Base-by-base conservation (phyloP, 352 stramenopile species). In the Pythium graminicola region DNA sequence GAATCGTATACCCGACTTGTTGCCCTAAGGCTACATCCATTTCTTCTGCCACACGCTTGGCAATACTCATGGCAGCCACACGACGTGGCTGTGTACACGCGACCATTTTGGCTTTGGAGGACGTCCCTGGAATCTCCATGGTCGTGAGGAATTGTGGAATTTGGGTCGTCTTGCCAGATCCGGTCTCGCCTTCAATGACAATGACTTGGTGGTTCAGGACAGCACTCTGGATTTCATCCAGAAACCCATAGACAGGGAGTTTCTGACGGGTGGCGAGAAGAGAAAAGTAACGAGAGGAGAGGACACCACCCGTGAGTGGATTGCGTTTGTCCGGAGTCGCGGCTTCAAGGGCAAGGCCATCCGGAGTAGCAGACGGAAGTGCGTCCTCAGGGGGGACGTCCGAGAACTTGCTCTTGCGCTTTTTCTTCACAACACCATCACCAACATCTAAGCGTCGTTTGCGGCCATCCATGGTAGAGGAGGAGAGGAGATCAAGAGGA, bases 41-140 rank as follows among this genome's bases (percentile, higher is more conserved):
- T 69, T 99, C 97, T 55, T 99, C 91, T 31, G 92, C 97, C 7
- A 99, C 97, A 63, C 97, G 90, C 60, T 98, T 97, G 0, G 97
- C 97, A 14, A 99, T 96, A 50, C 88, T 99, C 93, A 99, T 99
- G 9, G 97, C 97, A 6, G 97, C 97, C 22, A 99, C 97, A 58
- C 97, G 91, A 64, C 97, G 82, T n/a, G 97, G 96, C 71, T 99
- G 96, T 16, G 96, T 99, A 73, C 96, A 99, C 2, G 88, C 95
- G n/a, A 98, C 90, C 58, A 86, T 94, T 1, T 88, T n/a, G n/a
- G n/a, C n/a, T n/a, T n/a, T n/a, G n/a, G n/a, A n/a, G n/a, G n/a
- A n/a, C 87, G 58, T 92, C 93, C 50, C 82, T 64, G 0, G 83
- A 79, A 65, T 95, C 96, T 4, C 88, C 81, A 64, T 96, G 88